Evolutionary conservation across 108 stramenopile genomes (phyloP), one percentile per base, ranked within the genome.

Genomic region (Thalassiosira profunda): DNA sequence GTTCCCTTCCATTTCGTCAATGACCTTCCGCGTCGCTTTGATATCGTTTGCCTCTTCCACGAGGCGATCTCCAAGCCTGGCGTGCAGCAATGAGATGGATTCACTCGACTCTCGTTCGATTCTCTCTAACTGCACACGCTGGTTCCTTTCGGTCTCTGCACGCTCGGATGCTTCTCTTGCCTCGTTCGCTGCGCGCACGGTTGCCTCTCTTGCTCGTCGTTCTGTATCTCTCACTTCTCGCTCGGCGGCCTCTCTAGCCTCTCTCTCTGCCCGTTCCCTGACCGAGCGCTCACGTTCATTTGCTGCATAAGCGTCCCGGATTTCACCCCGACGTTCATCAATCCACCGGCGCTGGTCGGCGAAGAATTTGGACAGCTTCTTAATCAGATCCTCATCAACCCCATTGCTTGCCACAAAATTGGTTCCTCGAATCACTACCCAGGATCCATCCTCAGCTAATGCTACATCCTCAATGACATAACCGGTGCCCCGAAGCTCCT

Each of bases 241-340:
- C 25, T 67, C 66, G 17, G 53, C 66, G 11, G 23, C 43, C 47
- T 62, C 44, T 43, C 61, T 62, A 14, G 53, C 37, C 37, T 56
- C 24, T 57, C 36, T 54, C 29, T 57, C 23, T 55, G 12, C 31
- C 0, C 21, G 10, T 57, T 57, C 54, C n/a, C 40, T 34, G 23
- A 12, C 48, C 38, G 44, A 29, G 18, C 25, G 41, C 25, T 58
- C 56, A 12, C 25, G 18, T 17, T 58, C 51, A n/a, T n/a, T n/a
- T n/a, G n/a, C n/a, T n/a, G n/a, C n/a, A n/a, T n/a, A n/a, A n/a
- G n/a, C n/a, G 1, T 70, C 69, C 21, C 46, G 1, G 47, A 70
- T 70, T 23, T 7, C 44, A 24, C 2, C 20, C 11, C n/a, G 18
- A 29, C 58, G 28, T 17, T 44, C 3, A 8, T 25, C 1, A 5